A percentile compares a stretch with the other conserved stretches of the same genome.
Evolutionary conservation across 495 filamentous ascomycete species (phyloP).

Genomic region (Trichoderma virens): DNA sequence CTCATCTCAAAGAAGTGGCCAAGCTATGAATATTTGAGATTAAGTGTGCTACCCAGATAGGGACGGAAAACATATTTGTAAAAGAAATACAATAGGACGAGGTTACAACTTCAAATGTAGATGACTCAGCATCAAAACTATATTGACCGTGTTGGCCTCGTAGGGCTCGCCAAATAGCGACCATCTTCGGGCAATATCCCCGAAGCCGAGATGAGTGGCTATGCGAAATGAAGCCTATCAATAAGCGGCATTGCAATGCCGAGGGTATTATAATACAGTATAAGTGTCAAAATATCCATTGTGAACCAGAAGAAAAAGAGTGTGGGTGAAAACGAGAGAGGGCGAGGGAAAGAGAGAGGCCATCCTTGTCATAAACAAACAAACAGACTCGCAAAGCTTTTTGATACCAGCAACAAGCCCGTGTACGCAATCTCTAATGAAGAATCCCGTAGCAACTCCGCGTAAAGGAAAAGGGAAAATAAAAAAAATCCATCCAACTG

Average conservation of each 20-base stretch:
- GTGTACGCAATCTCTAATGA: neutral
- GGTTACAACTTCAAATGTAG: no score
- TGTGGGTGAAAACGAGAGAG: no score
- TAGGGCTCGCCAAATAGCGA: no score
- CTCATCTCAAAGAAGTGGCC: neutral
- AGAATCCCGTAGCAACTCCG: neutral
- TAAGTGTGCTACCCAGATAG: no score
- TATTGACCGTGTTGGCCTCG: no score
- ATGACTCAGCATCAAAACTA: no score
- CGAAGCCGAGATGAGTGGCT: neutral
- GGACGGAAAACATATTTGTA: no score
- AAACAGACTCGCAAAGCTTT: neutral
- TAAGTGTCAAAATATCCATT: neutral
- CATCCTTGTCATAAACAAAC: neutral
- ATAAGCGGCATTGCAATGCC: slow-evolving; percentile 1
- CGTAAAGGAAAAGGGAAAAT: neutral
- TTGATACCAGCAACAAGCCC: slow-evolving; percentile 3
- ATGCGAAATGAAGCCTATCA: neutral
- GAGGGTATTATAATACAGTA: neutral
- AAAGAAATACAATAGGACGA: no score
- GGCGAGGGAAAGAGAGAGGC: neutral
- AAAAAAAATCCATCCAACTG: neutral
- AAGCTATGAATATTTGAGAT: neutral
- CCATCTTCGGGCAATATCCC: neutral
- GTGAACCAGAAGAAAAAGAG: neutral